Conservation (phyloP, 257 asterid species). For the Rauvolfia tetraphylla region DNA sequence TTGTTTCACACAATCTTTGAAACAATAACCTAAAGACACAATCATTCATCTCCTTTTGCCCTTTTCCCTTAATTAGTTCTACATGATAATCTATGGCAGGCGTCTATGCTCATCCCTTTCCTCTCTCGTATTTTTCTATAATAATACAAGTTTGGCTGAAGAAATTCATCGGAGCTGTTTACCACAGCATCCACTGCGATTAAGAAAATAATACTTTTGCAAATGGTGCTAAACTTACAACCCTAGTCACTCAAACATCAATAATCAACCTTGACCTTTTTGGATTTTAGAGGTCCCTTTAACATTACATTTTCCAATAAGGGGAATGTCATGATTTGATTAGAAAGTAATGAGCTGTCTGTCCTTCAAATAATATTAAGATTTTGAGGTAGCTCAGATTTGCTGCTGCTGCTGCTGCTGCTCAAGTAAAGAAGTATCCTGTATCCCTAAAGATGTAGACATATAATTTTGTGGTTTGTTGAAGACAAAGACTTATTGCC, state of each 20-base stretch:
- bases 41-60: not conserved
- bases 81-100: too few relatives aligned
- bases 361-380: not conserved
- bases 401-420: too few relatives aligned
- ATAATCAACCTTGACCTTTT: slow-evolving; percentile 5
- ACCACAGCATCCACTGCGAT: not conserved
- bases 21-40: not conserved
- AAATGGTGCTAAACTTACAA: not conserved
- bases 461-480: not conserved
- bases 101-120: too few relatives aligned
- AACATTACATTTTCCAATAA: not conserved
- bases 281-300: not conserved
- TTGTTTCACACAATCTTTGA: not conserved
- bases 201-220: not conserved
- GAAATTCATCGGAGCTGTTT: not conserved
- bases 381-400: not conserved
- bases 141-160: too few relatives aligned
- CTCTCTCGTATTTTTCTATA: too few relatives aligned
- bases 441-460: not conserved
- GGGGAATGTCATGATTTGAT: not conserved
- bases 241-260: not conserved
- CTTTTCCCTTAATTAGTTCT: not conserved
- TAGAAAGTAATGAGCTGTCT: slow-evolving; percentile 5
- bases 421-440: not conserved
- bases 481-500: slow-evolving; percentile 2